Evolutionary conservation across 805 yeast species (phyloP), one percentile per base, ranked within the genome.

Genomic region (Myxozyma melibiosi): DNA sequence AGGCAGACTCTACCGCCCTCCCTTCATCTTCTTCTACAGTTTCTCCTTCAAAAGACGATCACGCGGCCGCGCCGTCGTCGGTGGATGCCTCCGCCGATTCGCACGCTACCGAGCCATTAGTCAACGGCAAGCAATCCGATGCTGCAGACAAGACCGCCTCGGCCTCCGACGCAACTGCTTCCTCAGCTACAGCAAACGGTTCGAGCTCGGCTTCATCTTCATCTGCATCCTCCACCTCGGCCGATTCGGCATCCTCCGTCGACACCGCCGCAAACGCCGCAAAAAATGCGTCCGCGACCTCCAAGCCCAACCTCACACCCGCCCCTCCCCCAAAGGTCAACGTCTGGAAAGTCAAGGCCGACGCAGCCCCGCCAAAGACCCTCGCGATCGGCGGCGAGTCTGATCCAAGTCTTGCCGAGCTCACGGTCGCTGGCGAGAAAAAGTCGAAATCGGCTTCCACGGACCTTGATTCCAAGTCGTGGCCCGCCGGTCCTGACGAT

Each of bases 271-370:
- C 58, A 48, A 41, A 65, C 25, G 56, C 64, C 33, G 30, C 66
- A 24, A n/a, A n/a, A n/a, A n/a, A n/a, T n/a, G n/a, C n/a, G n/a
- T n/a, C n/a, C n/a, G 57, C 58, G 30, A 66, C 71, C 28, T 67
- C 70, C 58, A 25, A 37, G 37, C 37, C 57, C 16, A 43, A 40
- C 34, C 71, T 81, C 28, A 82, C 84, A 8, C 88, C 88, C 3
- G 88, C 88, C 27, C 88, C 88, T 13, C 76, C 82, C 28, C 88
- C 88, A 33, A 72, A 75, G 49, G 79, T 78, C 39, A 82, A 78
- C 64, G 84, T 84, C n/a, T 84, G 89, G 89, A 80, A 80, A 58
- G 62, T 71, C 30, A 53, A 66, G 18, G 63, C 57, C 38, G 57
- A 61, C 18, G 13, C 53, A 3, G 13, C 30, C 9, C 20, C 49